phyloP scores from a whole-genome alignment of 1,284 basidiomycete genomes.

The Malassezia psittaci region DNA sequence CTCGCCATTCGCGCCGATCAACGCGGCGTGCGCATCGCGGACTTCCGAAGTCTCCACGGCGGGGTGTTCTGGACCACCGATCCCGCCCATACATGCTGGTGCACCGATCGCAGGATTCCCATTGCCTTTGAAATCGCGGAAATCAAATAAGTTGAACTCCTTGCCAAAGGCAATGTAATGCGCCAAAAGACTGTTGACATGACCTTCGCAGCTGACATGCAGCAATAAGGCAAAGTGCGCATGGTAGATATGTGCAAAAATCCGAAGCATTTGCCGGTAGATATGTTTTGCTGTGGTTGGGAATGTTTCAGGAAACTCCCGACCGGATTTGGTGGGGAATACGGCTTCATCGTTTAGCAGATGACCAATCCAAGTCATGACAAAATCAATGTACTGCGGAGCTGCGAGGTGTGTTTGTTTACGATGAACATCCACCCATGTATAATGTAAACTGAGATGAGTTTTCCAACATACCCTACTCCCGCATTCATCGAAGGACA shows the following conservation, averaged over 20 bases:
- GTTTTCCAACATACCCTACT: slow-evolving; percentile 55
- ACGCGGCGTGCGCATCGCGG: slow-evolving; percentile 2
- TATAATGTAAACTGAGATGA: slow-evolving; percentile 73
- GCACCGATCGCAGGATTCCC: slow-evolving; percentile 13
- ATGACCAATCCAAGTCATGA: slow-evolving; percentile 96
- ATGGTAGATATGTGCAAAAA: slow-evolving; percentile 96
- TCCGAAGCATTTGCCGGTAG: slow-evolving; percentile 88
- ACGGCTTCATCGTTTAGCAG: slow-evolving; percentile 80
- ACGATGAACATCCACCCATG: slow-evolving; percentile 78
- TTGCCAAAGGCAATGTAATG: slow-evolving; percentile 71
- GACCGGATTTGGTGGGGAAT: slow-evolving; percentile 92
- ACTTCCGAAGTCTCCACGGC: slow-evolving; percentile 7
- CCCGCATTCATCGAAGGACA: slow-evolving; percentile 94
- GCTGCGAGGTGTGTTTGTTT: slow-evolving; percentile 87
- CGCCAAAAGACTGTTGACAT: slow-evolving; percentile 95
- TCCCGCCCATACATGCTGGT: slow-evolving; percentile 15
- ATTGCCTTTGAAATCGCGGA: slow-evolving; percentile 60
- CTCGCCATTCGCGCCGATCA: slow-evolving; percentile 2
- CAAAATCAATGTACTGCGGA: slow-evolving; percentile 95
- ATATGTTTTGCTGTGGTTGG: slow-evolving; percentile 88
- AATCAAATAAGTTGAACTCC: slow-evolving; percentile 68
- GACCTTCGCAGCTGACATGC: slow-evolving; percentile 86
- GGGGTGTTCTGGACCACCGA: slow-evolving; percentile 10
- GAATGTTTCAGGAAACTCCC: slow-evolving; percentile 79
- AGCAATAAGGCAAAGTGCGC: slow-evolving; percentile 82